Evolutionary conservation across 306 rosid species (phyloP), one percentile per base, ranked within the genome.

Genomic region (Rosa persica): DNA sequence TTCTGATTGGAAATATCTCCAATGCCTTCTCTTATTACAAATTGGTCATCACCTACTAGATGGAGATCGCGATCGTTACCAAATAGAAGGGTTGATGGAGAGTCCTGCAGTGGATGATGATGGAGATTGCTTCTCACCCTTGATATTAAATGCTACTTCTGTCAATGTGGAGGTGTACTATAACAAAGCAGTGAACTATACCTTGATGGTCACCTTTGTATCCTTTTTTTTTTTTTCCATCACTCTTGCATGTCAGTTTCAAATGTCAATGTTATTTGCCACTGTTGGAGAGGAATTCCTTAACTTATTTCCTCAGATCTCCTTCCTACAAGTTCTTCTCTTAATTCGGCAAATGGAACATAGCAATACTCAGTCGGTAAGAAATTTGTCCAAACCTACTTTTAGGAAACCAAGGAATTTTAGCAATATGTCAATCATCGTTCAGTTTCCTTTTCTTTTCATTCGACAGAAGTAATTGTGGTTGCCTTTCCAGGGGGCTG

Each of bases 141-240:
- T 95, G 70, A 84, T 86, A 72, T 77, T 95, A 72, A 95, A 95
- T 86, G 99, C 93, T 55, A 91, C 98, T 77, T 93, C 98, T 61
- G 89, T 95, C 80, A 93, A 95, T 71, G 85, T 95, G 71, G 99
- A 91, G 88, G 93, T 88, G 77, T 95, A 95, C 87, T 95, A 95
- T 70, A 95, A 89, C 86, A 95, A 95, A 79, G 99, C 99, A 73
- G 98, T 95, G 85, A 95, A 95, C 89, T 93, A 93, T 84, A 95
- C 99, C 61, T 87, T 95, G 92, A 91, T 95, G 99, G 99, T 95
- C 84, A 93, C 98, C 67, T 95, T 95, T 91, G 99, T 95, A 95
- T 95, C 99, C 98, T 93, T 80, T 77, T 69, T 38, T 72, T 52
- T 55, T 64, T 67, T 55, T 60, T 23, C 36, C 69, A 67, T 48